Evolutionary conservation across 2,329 filamentous ascomycete species (phyloP).

Genomic region (Teratosphaeria destructans): DNA sequence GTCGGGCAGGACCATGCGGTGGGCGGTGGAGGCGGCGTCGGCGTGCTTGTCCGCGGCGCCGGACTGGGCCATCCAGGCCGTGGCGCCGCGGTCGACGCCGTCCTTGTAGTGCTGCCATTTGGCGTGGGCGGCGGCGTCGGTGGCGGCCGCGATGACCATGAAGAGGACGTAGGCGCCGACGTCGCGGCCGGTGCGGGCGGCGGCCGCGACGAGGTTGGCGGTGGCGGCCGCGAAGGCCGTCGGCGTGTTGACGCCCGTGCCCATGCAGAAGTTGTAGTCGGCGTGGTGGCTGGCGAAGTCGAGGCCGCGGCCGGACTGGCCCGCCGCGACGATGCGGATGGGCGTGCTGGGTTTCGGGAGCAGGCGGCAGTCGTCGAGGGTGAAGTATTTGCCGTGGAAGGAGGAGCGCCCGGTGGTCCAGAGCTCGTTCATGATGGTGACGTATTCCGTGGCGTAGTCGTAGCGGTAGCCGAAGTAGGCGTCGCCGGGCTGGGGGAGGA

Average conservation of each 20-base stretch:
- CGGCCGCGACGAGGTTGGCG: constrained; percentile 3
- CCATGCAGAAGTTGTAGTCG: constrained; percentile 9
- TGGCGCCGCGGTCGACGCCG: constrained; percentile 7
- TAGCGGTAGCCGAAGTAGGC: constrained; percentile 8
- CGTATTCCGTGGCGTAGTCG: constrained; percentile 9
- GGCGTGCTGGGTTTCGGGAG: constrained; percentile 3
- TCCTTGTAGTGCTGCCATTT: constrained; percentile 8
- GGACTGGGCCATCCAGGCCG: constrained; percentile 6
- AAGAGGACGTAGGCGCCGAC: constrained; percentile 9
- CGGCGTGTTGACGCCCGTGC: constrained; percentile 7
- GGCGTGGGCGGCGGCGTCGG: constrained; percentile 5
- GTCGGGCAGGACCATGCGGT: constrained; percentile 2
- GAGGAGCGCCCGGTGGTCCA: constrained; percentile 4
- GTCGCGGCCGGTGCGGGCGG: constrained; percentile 3
- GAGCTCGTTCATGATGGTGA: constrained; percentile 7
- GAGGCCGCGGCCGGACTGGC: constrained; percentile 6
- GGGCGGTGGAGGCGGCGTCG: constrained; percentile 5
- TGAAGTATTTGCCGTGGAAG: constrained; percentile 10
- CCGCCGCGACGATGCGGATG: constrained; percentile 7
- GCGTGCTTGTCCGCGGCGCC: constrained; percentile 6
- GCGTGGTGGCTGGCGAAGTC: constrained; percentile 7
- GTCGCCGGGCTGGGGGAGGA: constrained; percentile 2
- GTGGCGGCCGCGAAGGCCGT: constrained; percentile 3
- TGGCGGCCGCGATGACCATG: constrained; percentile 6
- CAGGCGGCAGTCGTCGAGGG: constrained; percentile 8